Percentiles rank a stretch among this genome's conserved stretches.
Conservation (phyloP, 345 rosid species). For the Camelina neglecta region DNA sequence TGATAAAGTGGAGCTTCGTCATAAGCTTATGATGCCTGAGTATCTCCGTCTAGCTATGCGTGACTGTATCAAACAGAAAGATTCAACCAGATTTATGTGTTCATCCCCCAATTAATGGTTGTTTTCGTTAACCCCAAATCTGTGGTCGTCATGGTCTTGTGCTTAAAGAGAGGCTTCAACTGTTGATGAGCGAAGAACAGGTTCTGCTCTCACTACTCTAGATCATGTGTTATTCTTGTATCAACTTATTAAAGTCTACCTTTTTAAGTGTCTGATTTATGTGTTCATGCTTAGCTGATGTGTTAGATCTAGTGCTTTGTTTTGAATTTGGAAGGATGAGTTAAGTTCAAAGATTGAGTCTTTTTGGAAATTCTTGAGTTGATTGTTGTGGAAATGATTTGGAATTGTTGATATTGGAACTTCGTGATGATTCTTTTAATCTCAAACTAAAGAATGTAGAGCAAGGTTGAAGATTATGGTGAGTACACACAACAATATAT, state of each 20-base stretch:
- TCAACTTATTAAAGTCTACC: neutral
- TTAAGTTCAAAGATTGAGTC: slow-evolving; percentile 21
- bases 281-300: slow-evolving; percentile 29
- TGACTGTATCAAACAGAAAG: slow-evolving; percentile 66
- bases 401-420: too few species aligned
- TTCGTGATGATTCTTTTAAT: too few species aligned
- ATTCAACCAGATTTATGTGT: slow-evolving; percentile 28
- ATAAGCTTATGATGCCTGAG: slow-evolving; percentile 65
- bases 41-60: slow-evolving; percentile 75
- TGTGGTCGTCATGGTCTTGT: slow-evolving; percentile 86
- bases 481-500: too few species aligned
- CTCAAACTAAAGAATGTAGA: too few species aligned
- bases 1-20: slow-evolving; percentile 69
- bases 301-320: slow-evolving; percentile 20
- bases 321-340: slow-evolving; percentile 2
- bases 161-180: slow-evolving; percentile 76
- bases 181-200: slow-evolving; percentile 87
- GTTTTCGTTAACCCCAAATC: slow-evolving; percentile 82
- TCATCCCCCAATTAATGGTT: slow-evolving; percentile 63
- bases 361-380: slow-evolving; percentile 9
- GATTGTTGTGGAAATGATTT: neutral
- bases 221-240: neutral
- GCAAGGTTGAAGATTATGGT: too few species aligned
- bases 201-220: slow-evolving; percentile 36
- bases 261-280: neutral